Conservation (phyloP, 306 rosid species). For the Glycine soja region DNA sequence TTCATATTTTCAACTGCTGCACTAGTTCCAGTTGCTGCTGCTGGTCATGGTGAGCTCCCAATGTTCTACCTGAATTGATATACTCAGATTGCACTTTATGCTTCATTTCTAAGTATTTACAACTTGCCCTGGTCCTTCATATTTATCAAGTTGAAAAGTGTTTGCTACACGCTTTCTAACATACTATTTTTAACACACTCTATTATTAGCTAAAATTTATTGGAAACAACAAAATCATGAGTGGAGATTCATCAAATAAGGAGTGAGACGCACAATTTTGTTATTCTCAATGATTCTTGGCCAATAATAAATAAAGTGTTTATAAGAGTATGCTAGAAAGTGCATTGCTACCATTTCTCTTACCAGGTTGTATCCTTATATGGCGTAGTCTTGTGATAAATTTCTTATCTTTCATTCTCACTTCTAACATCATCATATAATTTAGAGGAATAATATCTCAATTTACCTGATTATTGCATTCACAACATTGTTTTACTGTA, state of each 20-base stretch:
- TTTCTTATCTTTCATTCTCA: conserved; percentile 31
- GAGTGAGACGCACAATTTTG: background rate
- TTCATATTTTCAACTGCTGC: conserved; percentile 90
- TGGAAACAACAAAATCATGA: background rate
- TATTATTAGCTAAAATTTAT: background rate
- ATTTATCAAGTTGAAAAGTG: background rate
- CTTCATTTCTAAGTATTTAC: background rate
- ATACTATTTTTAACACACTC: background rate
- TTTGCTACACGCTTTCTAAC: background rate
- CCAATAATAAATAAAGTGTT: background rate
- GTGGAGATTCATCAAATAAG: background rate
- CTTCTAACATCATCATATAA: conserved; percentile 3
- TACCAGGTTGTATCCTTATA: conserved; percentile 11
- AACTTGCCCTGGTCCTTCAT: background rate
- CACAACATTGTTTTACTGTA: conserved; percentile 10
- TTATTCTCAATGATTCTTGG: background rate
- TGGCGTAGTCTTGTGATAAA: conserved; percentile 12
- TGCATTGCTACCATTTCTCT: background rate
- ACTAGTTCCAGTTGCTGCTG: conserved; percentile 86
- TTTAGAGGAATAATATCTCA: background rate
- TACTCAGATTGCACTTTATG: conserved; percentile 25
- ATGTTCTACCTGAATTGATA: conserved; percentile 21
- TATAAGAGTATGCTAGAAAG: background rate
- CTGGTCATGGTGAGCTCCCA: conserved; percentile 73
- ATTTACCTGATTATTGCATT: conserved; percentile 26